These are phyloP conservation scores for Solanum hybrid DNA, from an alignment of 305 asterid species.

Conservation along the genomic window DNA sequence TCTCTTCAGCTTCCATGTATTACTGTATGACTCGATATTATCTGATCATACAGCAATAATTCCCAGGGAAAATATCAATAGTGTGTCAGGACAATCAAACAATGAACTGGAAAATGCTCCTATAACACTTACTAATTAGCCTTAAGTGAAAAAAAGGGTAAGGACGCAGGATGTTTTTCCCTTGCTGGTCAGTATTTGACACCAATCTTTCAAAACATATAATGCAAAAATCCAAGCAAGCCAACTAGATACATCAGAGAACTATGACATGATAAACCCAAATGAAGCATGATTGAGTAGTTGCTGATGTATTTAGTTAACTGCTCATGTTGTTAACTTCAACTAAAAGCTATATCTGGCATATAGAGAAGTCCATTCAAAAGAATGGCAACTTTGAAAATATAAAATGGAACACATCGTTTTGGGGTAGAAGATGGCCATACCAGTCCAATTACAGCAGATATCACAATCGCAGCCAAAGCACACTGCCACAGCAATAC, in stretches of 20 bases:
- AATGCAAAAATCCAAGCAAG: not conserved
- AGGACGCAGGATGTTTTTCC: not conserved
- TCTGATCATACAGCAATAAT: not conserved
- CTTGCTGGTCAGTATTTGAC: not conserved
- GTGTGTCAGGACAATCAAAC: not conserved
- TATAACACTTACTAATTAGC: not conserved
- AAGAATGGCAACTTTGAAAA: not conserved
- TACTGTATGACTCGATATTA: not conserved
- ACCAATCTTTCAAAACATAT: not conserved
- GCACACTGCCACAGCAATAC: constrained; percentile 58
- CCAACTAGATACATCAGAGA: not conserved
- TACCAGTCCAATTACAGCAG: constrained; percentile 99
- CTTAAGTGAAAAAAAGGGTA: not conserved
- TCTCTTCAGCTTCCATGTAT: not conserved
- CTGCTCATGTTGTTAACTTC: not conserved
- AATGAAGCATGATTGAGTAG: not conserved
- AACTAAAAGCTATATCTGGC: not conserved
- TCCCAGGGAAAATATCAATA: not conserved
- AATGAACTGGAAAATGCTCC: not conserved
- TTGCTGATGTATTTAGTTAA: not conserved
- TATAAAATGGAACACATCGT: not conserved
- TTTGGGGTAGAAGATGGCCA: constrained; percentile 8
- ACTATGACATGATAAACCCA: not conserved
- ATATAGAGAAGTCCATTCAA: not conserved
- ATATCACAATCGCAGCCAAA: constrained; percentile 92